Evolutionary conservation across 108 stramenopile species (phyloP).

Genomic region (Pseudonitzschia multiseries): DNA sequence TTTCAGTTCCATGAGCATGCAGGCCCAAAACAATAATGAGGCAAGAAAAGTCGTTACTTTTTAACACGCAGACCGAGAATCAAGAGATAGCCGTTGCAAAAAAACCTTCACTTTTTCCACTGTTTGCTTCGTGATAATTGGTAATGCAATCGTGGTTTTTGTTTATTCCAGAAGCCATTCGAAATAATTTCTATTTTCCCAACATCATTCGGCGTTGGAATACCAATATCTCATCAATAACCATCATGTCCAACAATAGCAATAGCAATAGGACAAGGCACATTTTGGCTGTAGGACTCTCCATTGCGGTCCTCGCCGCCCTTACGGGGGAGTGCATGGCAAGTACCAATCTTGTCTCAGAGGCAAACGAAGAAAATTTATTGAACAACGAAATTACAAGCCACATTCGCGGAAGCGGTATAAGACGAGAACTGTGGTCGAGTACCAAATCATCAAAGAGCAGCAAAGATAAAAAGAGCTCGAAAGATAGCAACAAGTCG

Average conservation of each 20-base stretch:
- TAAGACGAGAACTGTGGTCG: neutral
- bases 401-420: neutral
- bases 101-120: neutral
- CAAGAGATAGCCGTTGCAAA: conserved; percentile 1
- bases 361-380: neutral
- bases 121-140: neutral
- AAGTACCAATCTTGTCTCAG: neutral
- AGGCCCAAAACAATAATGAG: too few relatives aligned
- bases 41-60: too few relatives aligned
- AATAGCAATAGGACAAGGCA: neutral
- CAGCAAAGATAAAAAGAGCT: neutral
- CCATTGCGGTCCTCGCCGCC: neutral
- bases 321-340: neutral
- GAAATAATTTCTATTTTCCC: too few relatives aligned
- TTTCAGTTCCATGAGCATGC: too few relatives aligned
- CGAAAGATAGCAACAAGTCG: too few relatives aligned
- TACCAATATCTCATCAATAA: neutral
- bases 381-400: neutral
- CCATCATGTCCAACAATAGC: neutral
- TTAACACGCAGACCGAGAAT: neutral
- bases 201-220: neutral
- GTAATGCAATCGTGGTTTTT: too few relatives aligned
- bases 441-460: neutral
- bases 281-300: neutral
- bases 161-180: too few relatives aligned